A percentile compares a stretch with the other conserved stretches of the same genome.
phyloP scores from a whole-genome alignment of 306 rosid genomes.

The Cucumis cinereus region DNA sequence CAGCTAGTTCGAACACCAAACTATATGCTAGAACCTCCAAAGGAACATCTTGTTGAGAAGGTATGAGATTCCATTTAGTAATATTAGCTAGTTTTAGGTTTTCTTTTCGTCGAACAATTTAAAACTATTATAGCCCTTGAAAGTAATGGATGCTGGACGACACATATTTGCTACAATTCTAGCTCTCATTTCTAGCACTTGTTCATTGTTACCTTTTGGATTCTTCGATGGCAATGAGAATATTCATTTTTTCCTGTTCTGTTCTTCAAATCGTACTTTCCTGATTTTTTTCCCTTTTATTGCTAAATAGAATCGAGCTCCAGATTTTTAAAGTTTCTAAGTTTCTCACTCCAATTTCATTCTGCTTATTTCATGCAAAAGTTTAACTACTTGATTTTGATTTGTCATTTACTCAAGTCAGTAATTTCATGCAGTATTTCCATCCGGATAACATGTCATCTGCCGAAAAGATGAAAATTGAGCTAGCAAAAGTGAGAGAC shows the following conservation, averaged over 20 bases:
- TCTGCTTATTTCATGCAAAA: background rate
- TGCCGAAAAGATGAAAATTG: constrained; percentile 64
- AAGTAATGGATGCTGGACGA: background rate
- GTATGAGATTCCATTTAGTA: constrained; percentile 16
- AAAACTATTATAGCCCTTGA: background rate
- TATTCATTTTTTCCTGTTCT: background rate
- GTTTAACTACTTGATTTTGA: background rate
- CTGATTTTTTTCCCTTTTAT: background rate
- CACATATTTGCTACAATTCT: background rate
- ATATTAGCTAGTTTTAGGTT: background rate
- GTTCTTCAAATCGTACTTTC: background rate
- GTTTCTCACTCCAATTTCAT: background rate
- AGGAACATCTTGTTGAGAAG: constrained; percentile 70
- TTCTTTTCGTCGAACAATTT: background rate
- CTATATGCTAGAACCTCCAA: constrained; percentile 47
- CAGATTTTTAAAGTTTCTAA: background rate
- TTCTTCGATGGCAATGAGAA: background rate
- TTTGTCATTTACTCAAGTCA: background rate
- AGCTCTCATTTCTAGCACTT: background rate
- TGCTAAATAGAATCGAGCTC: background rate
- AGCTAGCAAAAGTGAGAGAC: constrained; percentile 65
- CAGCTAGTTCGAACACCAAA: constrained; percentile 28
- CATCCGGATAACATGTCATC: constrained; percentile 93
- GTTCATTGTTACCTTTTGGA: background rate
- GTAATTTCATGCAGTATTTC: constrained; percentile 45